Evolutionary conservation across 768 basidiomycete species (phyloP).

Genomic region (Sporobolomyces roseus): DNA sequence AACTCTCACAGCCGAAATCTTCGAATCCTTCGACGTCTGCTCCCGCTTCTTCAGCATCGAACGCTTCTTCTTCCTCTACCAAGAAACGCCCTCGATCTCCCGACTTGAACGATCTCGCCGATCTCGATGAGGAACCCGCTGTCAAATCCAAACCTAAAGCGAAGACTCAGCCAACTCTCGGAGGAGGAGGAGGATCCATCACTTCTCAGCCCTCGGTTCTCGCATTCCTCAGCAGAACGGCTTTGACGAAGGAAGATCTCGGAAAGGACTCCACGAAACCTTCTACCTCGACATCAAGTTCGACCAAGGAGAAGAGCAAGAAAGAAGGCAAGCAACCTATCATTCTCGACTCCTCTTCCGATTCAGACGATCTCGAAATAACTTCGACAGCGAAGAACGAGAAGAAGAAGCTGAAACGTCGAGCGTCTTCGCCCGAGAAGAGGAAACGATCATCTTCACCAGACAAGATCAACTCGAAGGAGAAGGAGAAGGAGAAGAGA

Average conservation of each 20-base stretch:
- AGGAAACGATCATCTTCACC: not conserved
- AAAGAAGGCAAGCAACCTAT: not conserved
- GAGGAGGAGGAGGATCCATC: not conserved
- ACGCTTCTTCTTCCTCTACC: too few species aligned
- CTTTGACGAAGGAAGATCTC: not conserved
- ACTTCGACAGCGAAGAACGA: not conserved
- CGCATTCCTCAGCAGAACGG: not conserved
- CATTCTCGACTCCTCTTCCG: not conserved
- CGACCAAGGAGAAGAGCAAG: too few species aligned
- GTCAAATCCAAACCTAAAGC: not conserved
- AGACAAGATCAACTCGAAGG: not conserved
- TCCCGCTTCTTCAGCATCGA: not conserved
- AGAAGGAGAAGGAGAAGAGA: too few species aligned
- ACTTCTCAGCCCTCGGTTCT: not conserved
- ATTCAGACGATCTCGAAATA: not conserved
- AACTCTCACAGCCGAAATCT: not conserved
- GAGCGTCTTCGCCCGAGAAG: constrained; percentile 7
- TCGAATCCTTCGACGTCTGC: not conserved
- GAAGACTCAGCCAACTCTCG: not conserved
- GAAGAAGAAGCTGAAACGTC: not conserved
- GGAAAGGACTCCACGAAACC: not conserved
- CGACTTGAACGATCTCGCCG: not conserved
- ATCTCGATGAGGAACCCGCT: not conserved
- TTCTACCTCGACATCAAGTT: not conserved
- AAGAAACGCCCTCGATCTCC: not conserved